Percentiles rank a stretch among this genome's conserved stretches.
Conservation (phyloP, 768 basidiomycete species). For the Mrakia gelida region DNA sequence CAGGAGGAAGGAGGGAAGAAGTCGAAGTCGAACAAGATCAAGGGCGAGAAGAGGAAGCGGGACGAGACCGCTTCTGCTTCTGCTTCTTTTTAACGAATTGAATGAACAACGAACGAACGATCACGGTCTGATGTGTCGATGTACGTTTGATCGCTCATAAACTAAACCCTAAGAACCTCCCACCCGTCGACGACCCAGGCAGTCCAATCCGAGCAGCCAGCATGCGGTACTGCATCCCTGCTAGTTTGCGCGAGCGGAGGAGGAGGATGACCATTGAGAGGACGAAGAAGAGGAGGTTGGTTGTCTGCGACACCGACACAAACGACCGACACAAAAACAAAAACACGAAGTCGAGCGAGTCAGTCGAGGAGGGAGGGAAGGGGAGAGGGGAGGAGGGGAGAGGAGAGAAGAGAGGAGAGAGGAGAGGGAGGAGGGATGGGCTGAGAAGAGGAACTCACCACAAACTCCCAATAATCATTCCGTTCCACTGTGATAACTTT, state of each 20-base stretch:
- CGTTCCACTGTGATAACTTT: constrained; percentile 74
- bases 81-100: not conserved
- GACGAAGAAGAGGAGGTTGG: constrained; percentile 65
- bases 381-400: constrained; percentile 10
- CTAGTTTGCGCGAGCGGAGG: constrained; percentile 62
- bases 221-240: constrained; percentile 69
- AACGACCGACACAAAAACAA: no score
- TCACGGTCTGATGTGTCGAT: no score
- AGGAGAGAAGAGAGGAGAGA: not conserved
- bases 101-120: not conserved
- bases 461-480: constrained; percentile 84
- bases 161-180: constrained; percentile 21
- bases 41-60: no score
- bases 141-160: not conserved
- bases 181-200: not conserved
- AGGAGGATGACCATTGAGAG: constrained; percentile 64
- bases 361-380: not conserved
- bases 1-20: not conserved
- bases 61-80: no score
- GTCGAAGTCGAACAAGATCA: not conserved
- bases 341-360: no score
- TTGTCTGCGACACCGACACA: constrained; percentile 43
- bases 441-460: constrained; percentile 54
- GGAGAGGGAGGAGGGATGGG: not conserved
- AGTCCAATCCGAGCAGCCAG: constrained; percentile 83